phyloP scores from a whole-genome alignment of 2,329 filamentous ascomycete species.

The Periconia digitata region DNA sequence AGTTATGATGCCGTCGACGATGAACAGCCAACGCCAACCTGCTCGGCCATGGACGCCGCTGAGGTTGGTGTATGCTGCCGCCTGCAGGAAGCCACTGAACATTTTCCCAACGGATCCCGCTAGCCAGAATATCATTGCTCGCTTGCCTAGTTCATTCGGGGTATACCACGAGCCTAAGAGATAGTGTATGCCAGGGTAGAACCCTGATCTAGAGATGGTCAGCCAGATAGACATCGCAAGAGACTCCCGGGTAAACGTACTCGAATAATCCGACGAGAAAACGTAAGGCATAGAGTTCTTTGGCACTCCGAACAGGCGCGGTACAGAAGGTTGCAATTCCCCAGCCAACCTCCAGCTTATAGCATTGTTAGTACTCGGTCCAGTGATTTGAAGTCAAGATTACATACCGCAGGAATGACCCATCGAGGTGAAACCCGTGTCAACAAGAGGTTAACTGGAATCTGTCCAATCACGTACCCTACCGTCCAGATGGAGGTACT shows the following conservation, averaged over 20 bases:
- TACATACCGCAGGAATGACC: background rate
- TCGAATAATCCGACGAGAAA: conserved; percentile 3
- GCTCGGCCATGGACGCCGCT: conserved; percentile 53
- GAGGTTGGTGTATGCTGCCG: conserved; percentile 49
- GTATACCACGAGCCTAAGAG: conserved; percentile 66
- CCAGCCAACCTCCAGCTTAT: conserved; percentile 4
- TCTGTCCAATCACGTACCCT: conserved; percentile 60
- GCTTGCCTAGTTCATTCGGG: conserved; percentile 61
- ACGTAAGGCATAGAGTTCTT: conserved; percentile 1
- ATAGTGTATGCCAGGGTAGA: conserved; percentile 52
- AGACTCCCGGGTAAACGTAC: background rate
- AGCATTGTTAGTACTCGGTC: background rate
- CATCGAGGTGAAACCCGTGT: conserved; percentile 34
- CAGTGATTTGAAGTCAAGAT: background rate
- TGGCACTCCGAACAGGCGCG: background rate
- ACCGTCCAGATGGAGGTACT: conserved; percentile 61
- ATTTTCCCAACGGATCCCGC: conserved; percentile 62
- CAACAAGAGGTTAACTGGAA: conserved; percentile 55
- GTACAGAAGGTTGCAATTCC: conserved; percentile 3
- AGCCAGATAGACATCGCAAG: background rate
- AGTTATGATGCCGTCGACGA: conserved; percentile 59
- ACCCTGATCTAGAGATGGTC: background rate
- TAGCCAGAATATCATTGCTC: conserved; percentile 62
- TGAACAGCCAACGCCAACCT: conserved; percentile 54
- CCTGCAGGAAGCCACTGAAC: conserved; percentile 65